Evolutionary conservation across 2,329 filamentous ascomycete genomes (phyloP).

Genomic region (Alternaria arborescens): DNA sequence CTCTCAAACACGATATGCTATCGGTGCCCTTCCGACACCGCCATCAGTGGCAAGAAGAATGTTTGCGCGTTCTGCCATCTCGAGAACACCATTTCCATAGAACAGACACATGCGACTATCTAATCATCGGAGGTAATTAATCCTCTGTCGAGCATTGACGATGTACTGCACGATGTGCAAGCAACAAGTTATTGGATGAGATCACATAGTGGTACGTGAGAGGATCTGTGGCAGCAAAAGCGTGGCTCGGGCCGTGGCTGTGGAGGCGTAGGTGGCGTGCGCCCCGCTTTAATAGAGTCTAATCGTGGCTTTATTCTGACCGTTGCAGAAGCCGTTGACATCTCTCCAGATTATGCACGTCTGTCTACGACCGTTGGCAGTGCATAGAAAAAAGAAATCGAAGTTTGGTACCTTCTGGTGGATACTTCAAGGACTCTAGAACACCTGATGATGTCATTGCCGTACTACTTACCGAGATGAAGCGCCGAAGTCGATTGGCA

Average conservation of each 20-base stretch:
- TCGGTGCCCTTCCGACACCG: neutral
- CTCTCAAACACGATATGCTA: neutral
- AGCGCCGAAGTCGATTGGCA: neutral
- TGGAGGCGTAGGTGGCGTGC: neutral
- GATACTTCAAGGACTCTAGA: neutral
- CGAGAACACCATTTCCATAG: neutral
- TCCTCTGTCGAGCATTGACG: neutral
- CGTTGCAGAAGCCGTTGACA: neutral
- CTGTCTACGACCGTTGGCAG: neutral
- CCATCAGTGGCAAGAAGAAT: neutral
- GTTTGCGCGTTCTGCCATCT: neutral
- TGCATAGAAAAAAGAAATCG: neutral
- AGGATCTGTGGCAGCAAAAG: neutral
- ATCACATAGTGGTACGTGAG: neutral
- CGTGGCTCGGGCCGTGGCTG: neutral
- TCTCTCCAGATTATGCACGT: neutral
- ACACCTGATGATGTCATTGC: neutral
- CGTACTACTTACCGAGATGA: neutral
- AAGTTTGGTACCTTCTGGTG: neutral
- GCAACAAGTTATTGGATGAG: neutral
- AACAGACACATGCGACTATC: neutral
- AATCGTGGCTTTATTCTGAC: constrained; percentile 4
- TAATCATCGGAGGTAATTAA: neutral
- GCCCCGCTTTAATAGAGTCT: neutral
- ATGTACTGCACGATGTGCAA: neutral